Percentiles rank a stretch among this genome's conserved stretches.
Evolutionary conservation across 345 rosid genomes (phyloP).

Genomic region (Firmiana major): DNA sequence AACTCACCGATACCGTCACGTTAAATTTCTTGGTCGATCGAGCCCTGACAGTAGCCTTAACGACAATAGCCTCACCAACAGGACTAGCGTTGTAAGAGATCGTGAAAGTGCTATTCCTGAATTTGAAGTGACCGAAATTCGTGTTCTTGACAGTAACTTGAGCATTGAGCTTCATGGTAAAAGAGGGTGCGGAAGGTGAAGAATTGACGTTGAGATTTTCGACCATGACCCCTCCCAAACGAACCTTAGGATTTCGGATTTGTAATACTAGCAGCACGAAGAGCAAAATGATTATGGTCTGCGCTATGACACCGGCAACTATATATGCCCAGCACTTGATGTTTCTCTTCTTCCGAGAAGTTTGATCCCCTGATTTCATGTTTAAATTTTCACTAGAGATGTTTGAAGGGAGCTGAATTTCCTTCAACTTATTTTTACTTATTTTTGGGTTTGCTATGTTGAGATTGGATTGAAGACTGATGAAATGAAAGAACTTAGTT

Average conservation of each 20-base stretch:
- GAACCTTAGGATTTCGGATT: background rate
- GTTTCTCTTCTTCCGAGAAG: background rate
- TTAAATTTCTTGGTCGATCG: background rate
- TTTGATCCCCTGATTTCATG: background rate
- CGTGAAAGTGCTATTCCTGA: background rate
- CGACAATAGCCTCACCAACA: background rate
- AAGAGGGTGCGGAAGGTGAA: background rate
- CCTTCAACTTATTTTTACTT: background rate
- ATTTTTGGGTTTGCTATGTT: background rate
- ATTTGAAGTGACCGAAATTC: background rate
- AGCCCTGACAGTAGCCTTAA: background rate
- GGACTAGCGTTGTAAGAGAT: background rate
- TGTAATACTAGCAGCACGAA: background rate
- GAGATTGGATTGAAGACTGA: background rate
- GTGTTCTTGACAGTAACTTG: background rate
- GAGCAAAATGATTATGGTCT: background rate
- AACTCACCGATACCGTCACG: background rate
- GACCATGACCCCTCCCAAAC: background rate
- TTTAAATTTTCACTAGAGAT: background rate
- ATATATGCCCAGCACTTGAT: background rate
- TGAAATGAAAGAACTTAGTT: background rate
- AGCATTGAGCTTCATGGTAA: background rate
- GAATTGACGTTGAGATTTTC: background rate
- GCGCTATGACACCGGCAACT: background rate
- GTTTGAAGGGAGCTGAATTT: background rate